These are phyloP conservation scores for Pleurotus eryngii DNA, from an alignment of 768 basidiomycete species.

Conservation along the genomic window DNA sequence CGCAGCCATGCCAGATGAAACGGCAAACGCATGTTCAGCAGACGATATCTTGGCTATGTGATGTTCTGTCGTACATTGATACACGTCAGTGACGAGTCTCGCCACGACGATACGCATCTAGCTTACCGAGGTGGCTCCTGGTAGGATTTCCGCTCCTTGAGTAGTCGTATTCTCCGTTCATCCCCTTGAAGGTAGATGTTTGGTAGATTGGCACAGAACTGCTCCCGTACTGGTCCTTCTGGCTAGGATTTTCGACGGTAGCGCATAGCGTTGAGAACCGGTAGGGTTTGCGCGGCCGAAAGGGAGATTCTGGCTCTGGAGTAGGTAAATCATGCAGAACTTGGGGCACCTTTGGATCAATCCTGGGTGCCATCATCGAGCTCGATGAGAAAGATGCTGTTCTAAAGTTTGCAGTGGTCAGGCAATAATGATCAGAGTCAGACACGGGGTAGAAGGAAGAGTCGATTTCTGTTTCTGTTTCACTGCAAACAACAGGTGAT, in stretches of 20 bases:
- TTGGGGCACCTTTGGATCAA: conserved; percentile 31
- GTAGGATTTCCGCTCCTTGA: conserved; percentile 96
- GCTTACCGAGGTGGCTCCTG: conserved; percentile 84
- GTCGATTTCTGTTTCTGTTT: conserved; percentile 2
- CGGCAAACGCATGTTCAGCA: conserved; percentile 83
- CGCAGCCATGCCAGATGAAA: conserved; percentile 98
- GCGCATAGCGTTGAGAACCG: conserved; percentile 90
- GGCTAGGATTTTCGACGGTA: conserved; percentile 86
- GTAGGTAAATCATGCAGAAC: conserved; percentile 63
- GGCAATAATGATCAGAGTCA: conserved; percentile 1
- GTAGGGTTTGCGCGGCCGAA: conserved; percentile 67
- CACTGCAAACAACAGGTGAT: conserved; percentile 8
- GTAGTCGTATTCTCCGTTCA: conserved; percentile 89
- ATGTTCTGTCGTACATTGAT: conserved; percentile 59
- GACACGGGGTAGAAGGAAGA: conserved; percentile 8
- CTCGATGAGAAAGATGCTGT: background rate
- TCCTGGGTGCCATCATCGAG: conserved; percentile 30
- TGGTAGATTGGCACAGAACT: conserved; percentile 98
- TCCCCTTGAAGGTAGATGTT: conserved; percentile 95
- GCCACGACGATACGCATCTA: conserved; percentile 1
- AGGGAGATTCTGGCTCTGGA: conserved; percentile 78
- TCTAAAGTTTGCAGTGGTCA: background rate
- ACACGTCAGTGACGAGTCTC: background rate
- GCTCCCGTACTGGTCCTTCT: conserved; percentile 94
- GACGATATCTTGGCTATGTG: conserved; percentile 97